Evolutionary conservation across 140 eudicot species (phyloP), one percentile per base, ranked within the genome.

Genomic region (Bidens hawaiensis): DNA sequence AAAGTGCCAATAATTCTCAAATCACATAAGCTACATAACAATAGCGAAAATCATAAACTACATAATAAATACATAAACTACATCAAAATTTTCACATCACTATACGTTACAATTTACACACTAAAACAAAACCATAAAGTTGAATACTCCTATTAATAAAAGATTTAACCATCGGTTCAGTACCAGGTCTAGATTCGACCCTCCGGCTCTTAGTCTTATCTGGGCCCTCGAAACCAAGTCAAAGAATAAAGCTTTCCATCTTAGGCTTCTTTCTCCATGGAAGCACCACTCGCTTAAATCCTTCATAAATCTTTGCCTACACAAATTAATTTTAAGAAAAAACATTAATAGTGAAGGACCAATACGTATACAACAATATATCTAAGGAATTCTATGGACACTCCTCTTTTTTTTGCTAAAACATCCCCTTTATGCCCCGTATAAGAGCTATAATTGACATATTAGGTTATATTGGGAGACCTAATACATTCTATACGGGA

Each of bases 221-320:
- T 0, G 18, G 31, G 4, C 5, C n/a, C 2, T 8, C n/a, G 15
- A 24, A 41, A 13, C 5, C 6, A 31, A 17, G 4, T 70, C 68
- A 82, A 63, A 16, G 31, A n/a, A n/a, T 6, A 51, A 62, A 64
- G 26, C 60, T 52, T 65, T 76, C 82, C 72, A 76, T 84, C 82
- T 74, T 81, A 1, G 68, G 16, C 47, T 78, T 85, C 49, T 73
- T 72, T 77, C 76, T 88, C 95, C 97, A 79, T 41, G 94, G 91
- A 40, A n/a, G n/a, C n/a, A 85, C 79, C 2, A 72, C 95, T 41
- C 85, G 86, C 83, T 76, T 89, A 24, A 89, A 69, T 43, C 95
- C 84, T 51, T 79, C 79, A 41, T 70, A 85, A 14, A 89, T 67
- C 1, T 82, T 43, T 4, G 75, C 71, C 94, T 87, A 76, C 45